Evolutionary conservation across 2,329 filamentous ascomycete species (phyloP).

Genomic region (Arachnopeziza araneosa): DNA sequence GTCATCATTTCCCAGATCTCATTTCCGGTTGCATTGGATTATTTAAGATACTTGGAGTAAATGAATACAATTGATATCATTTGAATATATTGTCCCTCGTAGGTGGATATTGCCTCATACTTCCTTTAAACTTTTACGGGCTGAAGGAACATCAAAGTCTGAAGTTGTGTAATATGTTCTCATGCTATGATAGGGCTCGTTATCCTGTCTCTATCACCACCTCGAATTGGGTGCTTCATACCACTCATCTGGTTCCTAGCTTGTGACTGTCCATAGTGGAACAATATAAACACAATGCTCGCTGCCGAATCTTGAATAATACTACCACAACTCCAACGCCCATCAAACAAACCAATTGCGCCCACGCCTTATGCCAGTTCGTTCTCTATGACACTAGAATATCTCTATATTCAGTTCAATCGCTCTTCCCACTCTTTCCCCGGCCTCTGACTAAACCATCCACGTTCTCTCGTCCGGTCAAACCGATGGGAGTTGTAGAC

Average conservation of each 20-base stretch:
- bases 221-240: neutral
- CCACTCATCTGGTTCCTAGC: neutral
- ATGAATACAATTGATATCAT: no score
- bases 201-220: neutral
- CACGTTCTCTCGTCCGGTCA: slow-evolving; percentile 18
- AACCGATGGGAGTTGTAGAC: slow-evolving; percentile 12
- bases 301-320: neutral
- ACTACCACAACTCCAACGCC: neutral
- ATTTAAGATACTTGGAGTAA: no score
- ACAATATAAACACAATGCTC: neutral
- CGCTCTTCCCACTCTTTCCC: slow-evolving; percentile 22
- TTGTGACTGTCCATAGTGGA: neutral
- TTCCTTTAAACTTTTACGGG: neutral
- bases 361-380: slow-evolving; percentile 1
- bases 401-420: slow-evolving; percentile 8
- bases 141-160: neutral
- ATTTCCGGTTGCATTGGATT: no score
- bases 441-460: slow-evolving; percentile 12
- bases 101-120: no score
- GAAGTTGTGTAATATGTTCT: neutral
- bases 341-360: neutral
- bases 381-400: neutral
- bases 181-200: neutral
- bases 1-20: no score
- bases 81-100: no score